Conservation (phyloP, 306 rosid species). For the Dryas drummondii region DNA sequence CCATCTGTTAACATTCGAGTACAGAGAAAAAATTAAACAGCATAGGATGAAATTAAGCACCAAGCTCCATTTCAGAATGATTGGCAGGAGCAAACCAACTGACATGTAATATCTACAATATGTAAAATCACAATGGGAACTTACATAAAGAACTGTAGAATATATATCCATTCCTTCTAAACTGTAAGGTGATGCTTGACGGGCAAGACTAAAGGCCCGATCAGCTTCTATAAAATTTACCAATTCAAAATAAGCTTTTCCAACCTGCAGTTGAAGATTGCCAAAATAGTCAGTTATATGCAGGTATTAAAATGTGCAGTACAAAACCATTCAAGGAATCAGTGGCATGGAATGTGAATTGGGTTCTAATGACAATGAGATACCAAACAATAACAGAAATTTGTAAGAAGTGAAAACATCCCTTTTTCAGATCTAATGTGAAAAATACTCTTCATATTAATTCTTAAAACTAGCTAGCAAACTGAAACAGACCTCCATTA, state of each 20-base stretch:
- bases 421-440: not conserved
- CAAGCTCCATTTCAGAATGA: not conserved
- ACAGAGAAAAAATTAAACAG: too few species aligned
- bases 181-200: slow-evolving; percentile 71
- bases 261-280: slow-evolving; percentile 65
- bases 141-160: slow-evolving; percentile 97
- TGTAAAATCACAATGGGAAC: slow-evolving; percentile 33
- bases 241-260: slow-evolving; percentile 86
- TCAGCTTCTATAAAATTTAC: slow-evolving; percentile 93
- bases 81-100: too few species aligned
- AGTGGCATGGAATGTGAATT: not conserved
- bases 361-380: too few species aligned
- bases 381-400: not conserved
- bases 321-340: slow-evolving; percentile 14
- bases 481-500: slow-evolving; percentile 1
- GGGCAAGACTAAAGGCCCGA: slow-evolving; percentile 83
- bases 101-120: not conserved
- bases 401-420: not conserved
- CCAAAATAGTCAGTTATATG: slow-evolving; percentile 19
- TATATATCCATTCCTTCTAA: slow-evolving; percentile 96
- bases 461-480: not conserved
- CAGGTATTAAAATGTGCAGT: slow-evolving; percentile 1
- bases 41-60: too few species aligned
- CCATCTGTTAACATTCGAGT: too few species aligned
- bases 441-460: not conserved